Evolutionary conservation across 129 eudicot genomes (phyloP), one percentile per base, ranked within the genome.

Genomic region (Flaveria ramosissima): DNA sequence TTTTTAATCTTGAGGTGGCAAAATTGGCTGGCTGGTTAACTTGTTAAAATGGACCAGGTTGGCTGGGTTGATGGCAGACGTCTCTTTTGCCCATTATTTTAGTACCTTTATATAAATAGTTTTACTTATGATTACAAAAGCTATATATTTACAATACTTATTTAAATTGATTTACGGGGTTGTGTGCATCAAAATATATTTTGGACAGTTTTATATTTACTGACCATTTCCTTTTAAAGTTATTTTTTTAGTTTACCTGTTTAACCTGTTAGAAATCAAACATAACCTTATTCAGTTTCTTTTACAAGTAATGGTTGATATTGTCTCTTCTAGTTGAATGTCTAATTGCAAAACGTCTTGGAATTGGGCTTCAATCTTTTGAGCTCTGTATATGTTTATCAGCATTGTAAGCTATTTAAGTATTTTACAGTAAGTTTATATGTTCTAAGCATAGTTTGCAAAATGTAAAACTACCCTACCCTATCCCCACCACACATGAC

Each of bases 361-460:
- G 10, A 8, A 24, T 17, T 16, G 47, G 73, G 9, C 47, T 20
- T 64, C 36, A 51, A 41, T 51, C 56, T 51, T 67, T 66, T 65
- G 47, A 70, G 50, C 50, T 46, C 64, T 63, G 48, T 27, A 30
- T 32, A 50, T 50, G 42, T 30, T 64, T 76, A 32, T 23, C 23
- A 75, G 65, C 63, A 63, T 70, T 57, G 24, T 36, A 36, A 36
- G 8, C 41, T 36, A 36, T 6, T 69, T 17, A 1, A 52, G 64
- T 50, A 51, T 55, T 55, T 9, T 56, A 36, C 39, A 19, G 3
- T 55, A 53, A 19, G 16, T 9, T 51, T 55, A 32, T 72, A 56
- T 55, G 36, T 30, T 30, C 36, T 30, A 30, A 30, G 36, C 36
- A 6, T 14, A 20, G 77, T 59, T 36, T 41, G 24, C 10, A 59